phyloP scores from a whole-genome alignment of 2,329 filamentous ascomycete genomes.

The Nigrograna mackinnonii region DNA sequence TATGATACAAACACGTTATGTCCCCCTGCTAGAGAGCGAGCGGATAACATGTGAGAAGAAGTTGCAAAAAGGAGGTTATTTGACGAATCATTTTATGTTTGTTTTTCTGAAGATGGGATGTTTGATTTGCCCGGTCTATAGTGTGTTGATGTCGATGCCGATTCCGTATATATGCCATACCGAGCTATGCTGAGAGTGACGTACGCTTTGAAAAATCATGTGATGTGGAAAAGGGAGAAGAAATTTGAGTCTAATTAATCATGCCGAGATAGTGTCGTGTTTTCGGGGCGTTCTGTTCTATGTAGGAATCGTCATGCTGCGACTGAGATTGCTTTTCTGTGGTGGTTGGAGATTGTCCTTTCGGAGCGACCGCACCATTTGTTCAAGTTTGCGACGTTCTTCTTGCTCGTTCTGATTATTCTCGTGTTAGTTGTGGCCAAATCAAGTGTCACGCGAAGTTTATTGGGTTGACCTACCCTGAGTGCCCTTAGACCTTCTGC shows the following conservation, averaged over 20 bases:
- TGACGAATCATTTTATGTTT: too few relatives aligned
- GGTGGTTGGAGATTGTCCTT: conserved; percentile 46
- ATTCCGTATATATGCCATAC: too few relatives aligned
- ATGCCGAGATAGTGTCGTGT: conserved; percentile 1
- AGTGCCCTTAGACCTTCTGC: conserved; percentile 67
- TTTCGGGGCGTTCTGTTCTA: too few relatives aligned
- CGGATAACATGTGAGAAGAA: too few relatives aligned
- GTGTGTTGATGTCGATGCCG: too few relatives aligned
- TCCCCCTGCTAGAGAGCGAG: too few relatives aligned
- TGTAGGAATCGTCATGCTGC: conserved; percentile 4
- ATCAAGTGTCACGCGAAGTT: neutral
- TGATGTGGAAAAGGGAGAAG: neutral
- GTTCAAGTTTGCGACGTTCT: conserved; percentile 69
- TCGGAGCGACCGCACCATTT: conserved; percentile 59
- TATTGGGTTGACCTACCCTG: conserved; percentile 60
- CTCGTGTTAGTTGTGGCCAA: conserved; percentile 19
- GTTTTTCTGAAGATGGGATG: too few relatives aligned
- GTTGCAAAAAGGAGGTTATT: too few relatives aligned
- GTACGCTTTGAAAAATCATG: too few relatives aligned
- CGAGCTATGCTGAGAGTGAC: too few relatives aligned
- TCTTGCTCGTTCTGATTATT: conserved; percentile 68
- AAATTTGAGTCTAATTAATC: neutral
- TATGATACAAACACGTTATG: too few relatives aligned
- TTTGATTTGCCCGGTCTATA: too few relatives aligned
- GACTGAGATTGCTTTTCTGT: conserved; percentile 18